phyloP scores from a whole-genome alignment of 768 basidiomycete genomes.

The Termitomyces sp. region DNA sequence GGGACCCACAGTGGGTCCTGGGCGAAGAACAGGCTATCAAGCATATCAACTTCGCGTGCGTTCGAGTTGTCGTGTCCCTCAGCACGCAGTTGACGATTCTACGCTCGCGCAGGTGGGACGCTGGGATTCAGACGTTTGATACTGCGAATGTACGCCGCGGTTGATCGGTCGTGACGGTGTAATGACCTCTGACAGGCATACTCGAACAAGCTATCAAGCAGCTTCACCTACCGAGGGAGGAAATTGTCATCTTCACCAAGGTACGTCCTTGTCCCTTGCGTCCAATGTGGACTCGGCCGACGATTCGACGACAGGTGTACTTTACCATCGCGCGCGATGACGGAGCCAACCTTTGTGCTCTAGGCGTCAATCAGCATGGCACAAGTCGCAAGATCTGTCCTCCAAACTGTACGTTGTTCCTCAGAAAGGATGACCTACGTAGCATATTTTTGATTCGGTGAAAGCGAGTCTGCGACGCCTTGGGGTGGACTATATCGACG shows the following conservation, averaged over 20 bases:
- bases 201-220: slow-evolving; percentile 66
- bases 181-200: slow-evolving; percentile 37
- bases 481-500: slow-evolving; percentile 72
- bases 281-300: background rate
- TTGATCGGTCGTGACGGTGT: no score
- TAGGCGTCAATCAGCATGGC: slow-evolving; percentile 45
- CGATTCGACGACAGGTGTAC: slow-evolving; percentile 28
- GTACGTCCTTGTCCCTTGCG: slow-evolving; percentile 25
- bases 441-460: slow-evolving; percentile 73
- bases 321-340: slow-evolving; percentile 24
- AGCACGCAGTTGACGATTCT: no score
- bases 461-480: slow-evolving; percentile 60
- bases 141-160: no score
- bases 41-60: no score
- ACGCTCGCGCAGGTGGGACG: no score
- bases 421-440: background rate
- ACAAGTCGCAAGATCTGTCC: slow-evolving; percentile 27
- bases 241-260: slow-evolving; percentile 58
- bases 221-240: background rate
- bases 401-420: background rate
- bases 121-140: no score
- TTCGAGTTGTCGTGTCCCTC: no score
- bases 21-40: no score
- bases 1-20: background rate
- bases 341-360: slow-evolving; percentile 5